Evolutionary conservation across 148 eudicot species (phyloP).

Genomic region (Simmondsia chinensis): DNA sequence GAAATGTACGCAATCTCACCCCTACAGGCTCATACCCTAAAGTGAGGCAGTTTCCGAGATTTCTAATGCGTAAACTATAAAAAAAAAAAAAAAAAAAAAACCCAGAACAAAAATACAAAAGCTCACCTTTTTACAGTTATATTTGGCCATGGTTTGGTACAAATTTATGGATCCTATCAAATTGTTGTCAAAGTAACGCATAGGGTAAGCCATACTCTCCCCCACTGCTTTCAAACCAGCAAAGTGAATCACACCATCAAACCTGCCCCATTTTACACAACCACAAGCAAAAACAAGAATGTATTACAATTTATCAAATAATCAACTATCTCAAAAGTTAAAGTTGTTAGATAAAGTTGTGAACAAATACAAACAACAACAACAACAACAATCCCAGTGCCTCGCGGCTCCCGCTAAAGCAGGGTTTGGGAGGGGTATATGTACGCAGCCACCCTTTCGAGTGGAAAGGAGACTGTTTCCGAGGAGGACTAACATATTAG

Average conservation of each 20-base stretch:
- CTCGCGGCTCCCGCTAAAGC: too few relatives aligned
- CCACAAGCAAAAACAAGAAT: background rate
- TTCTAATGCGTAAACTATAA: too few relatives aligned
- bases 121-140: constrained; percentile 77
- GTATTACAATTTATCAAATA: background rate
- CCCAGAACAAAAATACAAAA: background rate
- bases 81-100: too few relatives aligned
- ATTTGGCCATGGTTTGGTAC: constrained; percentile 69
- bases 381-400: too few relatives aligned
- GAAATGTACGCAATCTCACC: too few relatives aligned
- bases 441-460: too few relatives aligned
- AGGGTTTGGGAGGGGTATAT: too few relatives aligned
- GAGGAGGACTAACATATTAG: too few relatives aligned
- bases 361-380: background rate
- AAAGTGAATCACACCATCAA: constrained; percentile 89
- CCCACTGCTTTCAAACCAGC: constrained; percentile 92
- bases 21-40: too few relatives aligned
- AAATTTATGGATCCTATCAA: constrained; percentile 78
- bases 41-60: too few relatives aligned
- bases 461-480: too few relatives aligned
- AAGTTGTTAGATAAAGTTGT: too few relatives aligned
- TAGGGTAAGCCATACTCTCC: constrained; percentile 64
- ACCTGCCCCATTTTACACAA: constrained; percentile 29
- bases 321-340: background rate
- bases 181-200: constrained; percentile 79